Percentiles rank a stretch among this genome's conserved stretches.
These are phyloP conservation scores for Globisporangium spinosum DNA, from an alignment of 352 stramenopile species.

Conservation along the genomic window DNA sequence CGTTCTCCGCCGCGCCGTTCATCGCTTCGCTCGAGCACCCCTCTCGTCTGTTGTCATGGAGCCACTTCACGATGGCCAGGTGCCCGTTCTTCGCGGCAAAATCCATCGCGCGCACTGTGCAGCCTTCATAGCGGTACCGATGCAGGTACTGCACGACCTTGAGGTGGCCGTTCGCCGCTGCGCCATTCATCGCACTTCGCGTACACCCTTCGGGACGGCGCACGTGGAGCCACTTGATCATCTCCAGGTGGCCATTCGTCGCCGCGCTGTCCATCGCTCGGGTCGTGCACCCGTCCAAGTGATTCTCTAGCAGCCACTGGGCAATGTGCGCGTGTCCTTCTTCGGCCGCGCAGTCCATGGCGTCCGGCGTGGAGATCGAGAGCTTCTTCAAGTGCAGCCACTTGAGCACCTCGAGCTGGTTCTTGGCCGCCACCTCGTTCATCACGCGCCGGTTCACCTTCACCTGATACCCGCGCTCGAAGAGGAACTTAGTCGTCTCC, in stretches of 20 bases:
- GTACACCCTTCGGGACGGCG: constrained; percentile 12
- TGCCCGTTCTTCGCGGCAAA: constrained; percentile 7
- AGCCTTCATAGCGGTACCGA: constrained; percentile 10
- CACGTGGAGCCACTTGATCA: constrained; percentile 13
- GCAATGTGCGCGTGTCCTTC: constrained; percentile 11
- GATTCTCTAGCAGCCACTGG: constrained; percentile 17
- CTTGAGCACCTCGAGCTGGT: constrained; percentile 16
- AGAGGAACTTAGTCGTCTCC: constrained; percentile 13
- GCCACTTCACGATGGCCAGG: constrained; percentile 10
- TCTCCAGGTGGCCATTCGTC: constrained; percentile 17
- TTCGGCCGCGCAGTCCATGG: constrained; percentile 15
- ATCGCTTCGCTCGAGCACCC: constrained; percentile 13
- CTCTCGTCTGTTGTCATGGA: constrained; percentile 11
- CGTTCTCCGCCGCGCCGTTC: constrained; percentile 9
- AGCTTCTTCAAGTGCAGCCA: constrained; percentile 13
- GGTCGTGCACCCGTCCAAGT: constrained; percentile 17
- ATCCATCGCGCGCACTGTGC: constrained; percentile 10
- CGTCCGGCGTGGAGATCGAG: constrained; percentile 11
- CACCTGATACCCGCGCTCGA: constrained; percentile 14
- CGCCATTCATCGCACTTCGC: constrained; percentile 16
- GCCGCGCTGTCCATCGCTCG: constrained; percentile 16
- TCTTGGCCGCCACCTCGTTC: constrained; percentile 13
- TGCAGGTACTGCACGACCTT: constrained; percentile 15
- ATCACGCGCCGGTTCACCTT: constrained; percentile 17
- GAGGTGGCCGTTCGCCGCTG: constrained; percentile 15